phyloP scores from a whole-genome alignment of 768 basidiomycete genomes.

The Xerocomellus amylosporus region DNA sequence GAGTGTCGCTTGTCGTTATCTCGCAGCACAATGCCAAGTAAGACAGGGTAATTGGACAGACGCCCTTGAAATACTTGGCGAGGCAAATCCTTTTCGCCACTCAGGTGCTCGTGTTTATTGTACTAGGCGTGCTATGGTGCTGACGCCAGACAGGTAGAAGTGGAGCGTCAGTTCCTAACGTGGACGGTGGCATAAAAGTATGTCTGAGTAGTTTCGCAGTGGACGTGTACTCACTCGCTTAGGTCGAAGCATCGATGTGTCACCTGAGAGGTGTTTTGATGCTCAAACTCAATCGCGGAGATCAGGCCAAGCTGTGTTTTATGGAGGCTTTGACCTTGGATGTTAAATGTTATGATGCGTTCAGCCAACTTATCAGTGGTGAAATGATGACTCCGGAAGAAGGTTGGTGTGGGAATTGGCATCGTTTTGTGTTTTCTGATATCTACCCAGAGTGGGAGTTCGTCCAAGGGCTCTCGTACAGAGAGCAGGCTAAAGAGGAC shows the following conservation, averaged over 20 bases:
- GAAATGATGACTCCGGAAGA: constrained; percentile 97
- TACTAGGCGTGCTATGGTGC: neutral
- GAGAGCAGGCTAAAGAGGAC: constrained; percentile 81
- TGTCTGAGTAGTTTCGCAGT: constrained; percentile 12
- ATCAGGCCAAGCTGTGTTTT: constrained; percentile 91
- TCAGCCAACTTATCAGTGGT: constrained; percentile 83
- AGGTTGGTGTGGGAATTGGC: constrained; percentile 50
- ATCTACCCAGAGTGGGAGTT: constrained; percentile 88
- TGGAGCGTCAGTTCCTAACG: constrained; percentile 70
- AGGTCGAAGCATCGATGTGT: constrained; percentile 98
- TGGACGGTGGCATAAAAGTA: constrained; percentile 95
- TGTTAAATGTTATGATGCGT: constrained; percentile 96
- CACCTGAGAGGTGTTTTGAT: constrained; percentile 90
- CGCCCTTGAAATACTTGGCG: constrained; percentile 90
- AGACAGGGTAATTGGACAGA: constrained; percentile 91
- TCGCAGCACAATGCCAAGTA: constrained; percentile 92
- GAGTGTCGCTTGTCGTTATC: constrained; percentile 93
- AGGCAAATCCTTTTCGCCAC: constrained; percentile 83
- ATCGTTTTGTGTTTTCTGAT: constrained; percentile 3
- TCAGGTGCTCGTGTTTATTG: constrained; percentile 44
- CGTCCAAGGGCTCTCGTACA: constrained; percentile 78
- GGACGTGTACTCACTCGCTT: constrained; percentile 2
- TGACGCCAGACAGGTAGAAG: constrained; percentile 45
- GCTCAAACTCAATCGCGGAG: constrained; percentile 87
- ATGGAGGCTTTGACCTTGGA: constrained; percentile 94